Evolutionary conservation across 2,329 filamentous ascomycete genomes (phyloP), one percentile per base, ranked within the genome.

Genomic region (Hymenoscyphus linearis): DNA sequence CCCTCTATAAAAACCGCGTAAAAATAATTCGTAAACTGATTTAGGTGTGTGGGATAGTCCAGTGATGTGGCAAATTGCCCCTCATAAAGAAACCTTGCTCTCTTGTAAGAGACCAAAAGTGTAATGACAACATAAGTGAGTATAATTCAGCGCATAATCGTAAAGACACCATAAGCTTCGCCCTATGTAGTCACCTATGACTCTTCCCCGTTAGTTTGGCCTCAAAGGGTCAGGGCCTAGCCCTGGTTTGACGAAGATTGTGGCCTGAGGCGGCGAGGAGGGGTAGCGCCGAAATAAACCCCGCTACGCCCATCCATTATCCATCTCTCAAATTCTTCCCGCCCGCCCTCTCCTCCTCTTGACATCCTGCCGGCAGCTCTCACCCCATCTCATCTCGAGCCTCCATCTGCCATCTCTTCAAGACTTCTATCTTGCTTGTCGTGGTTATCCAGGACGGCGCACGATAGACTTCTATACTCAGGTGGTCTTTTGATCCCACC

Each of bases 361-460:
- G 55, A 50, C 31, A 47, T 22, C 52, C 56, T 58, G 44, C 55
- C 25, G 55, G 55, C 61, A 50, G 59, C 60, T 58, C 57, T 36
- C 44, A 37, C 60, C 44, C 60, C 60, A 56, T 62, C 55, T 58
- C 62, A 52, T 40, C 61, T 64, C 56, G 56, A 55, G 65, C 67
- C 63, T 59, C 60, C 55, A 60, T 57, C 60, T 59, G 62, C 65
- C 62, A 66, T 69, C 70, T 66, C 67, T 62, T 68, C 44, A 37
- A 25, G 36, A 36, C 26, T 58, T 68, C 66, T 69, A 64, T 67
- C 70, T 66, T 55, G 62, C 61, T 64, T 67, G 68, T 69, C 67
- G 61, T 64, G 66, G 65, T 63, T 62, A 57, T 52, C 61, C 68
- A 69, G 63, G 66, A 62, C 69, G 71, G 65, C 60, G 61, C 59